phyloP scores from a whole-genome alignment of 1,284 basidiomycete species.

The Malassezia vespertilionis region DNA sequence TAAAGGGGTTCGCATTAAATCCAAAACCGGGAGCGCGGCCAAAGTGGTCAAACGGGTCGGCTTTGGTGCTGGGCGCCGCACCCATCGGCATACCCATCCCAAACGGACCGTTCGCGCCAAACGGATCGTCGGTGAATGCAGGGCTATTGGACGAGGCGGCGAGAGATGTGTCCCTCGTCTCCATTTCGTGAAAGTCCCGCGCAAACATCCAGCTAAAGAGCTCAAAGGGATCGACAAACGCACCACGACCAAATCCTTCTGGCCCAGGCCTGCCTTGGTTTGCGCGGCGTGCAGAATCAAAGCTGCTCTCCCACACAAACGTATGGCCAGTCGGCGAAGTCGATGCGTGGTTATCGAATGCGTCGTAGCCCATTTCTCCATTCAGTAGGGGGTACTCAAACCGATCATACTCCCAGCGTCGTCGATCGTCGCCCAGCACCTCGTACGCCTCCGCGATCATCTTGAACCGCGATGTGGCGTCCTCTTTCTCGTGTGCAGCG shows the following conservation, averaged over 20 bases:
- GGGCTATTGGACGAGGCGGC: not conserved
- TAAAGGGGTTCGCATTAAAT: not conserved
- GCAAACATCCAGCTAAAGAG: constrained; percentile 42
- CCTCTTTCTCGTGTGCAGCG: constrained; percentile 25
- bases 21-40: not conserved
- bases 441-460: constrained; percentile 39
- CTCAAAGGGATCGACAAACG: constrained; percentile 36
- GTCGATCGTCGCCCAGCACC: constrained; percentile 28
- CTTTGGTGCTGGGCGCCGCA: not conserved
- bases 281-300: constrained; percentile 37
- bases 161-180: constrained; percentile 8
- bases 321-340: constrained; percentile 13
- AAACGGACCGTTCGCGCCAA: not conserved
- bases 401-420: constrained; percentile 30
- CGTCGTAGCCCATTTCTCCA: constrained; percentile 26
- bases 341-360: constrained; percentile 18
- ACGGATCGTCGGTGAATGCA: constrained; percentile 3
- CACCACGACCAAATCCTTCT: constrained; percentile 14
- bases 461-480: constrained; percentile 35
- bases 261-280: constrained; percentile 24
- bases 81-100: not conserved
- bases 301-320: constrained; percentile 39
- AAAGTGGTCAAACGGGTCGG: not conserved
- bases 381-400: constrained; percentile 15
- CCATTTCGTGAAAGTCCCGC: constrained; percentile 19